Conservation (phyloP, 2,329 filamentous ascomycete species). For the Fusarium sp. region DNA sequence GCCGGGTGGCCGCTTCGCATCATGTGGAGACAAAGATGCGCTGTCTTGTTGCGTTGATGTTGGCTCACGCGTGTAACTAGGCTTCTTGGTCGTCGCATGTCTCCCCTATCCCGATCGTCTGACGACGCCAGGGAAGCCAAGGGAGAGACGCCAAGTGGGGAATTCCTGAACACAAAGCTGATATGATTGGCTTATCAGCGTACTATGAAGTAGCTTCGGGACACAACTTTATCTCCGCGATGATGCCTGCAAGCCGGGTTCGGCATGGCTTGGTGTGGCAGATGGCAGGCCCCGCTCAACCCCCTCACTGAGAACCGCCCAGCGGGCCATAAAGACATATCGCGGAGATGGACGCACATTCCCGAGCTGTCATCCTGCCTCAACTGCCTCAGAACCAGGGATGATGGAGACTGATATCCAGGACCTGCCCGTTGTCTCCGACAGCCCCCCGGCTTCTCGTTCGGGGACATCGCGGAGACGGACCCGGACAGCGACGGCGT, state of each 20-base stretch:
- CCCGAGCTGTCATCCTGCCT: neutral
- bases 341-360: neutral
- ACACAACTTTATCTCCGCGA: neutral
- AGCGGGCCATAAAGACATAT: neutral
- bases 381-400: neutral
- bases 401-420: neutral
- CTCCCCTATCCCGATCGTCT: neutral
- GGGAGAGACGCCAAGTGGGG: neutral
- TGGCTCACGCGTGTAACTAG: neutral
- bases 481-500: neutral
- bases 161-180: neutral
- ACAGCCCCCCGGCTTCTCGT: neutral
- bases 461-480: neutral
- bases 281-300: neutral
- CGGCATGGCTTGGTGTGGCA: neutral
- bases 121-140: neutral
- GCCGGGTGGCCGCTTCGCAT: neutral
- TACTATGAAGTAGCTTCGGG: neutral
- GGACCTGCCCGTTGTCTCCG: neutral
- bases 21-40: neutral
- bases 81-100: neutral
- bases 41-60: neutral
- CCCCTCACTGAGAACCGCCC: neutral
- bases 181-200: neutral
- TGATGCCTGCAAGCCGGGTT: neutral